Evolutionary conservation across 805 yeast species (phyloP).

Genomic region (Vanderwaltozyma yarrowii): DNA sequence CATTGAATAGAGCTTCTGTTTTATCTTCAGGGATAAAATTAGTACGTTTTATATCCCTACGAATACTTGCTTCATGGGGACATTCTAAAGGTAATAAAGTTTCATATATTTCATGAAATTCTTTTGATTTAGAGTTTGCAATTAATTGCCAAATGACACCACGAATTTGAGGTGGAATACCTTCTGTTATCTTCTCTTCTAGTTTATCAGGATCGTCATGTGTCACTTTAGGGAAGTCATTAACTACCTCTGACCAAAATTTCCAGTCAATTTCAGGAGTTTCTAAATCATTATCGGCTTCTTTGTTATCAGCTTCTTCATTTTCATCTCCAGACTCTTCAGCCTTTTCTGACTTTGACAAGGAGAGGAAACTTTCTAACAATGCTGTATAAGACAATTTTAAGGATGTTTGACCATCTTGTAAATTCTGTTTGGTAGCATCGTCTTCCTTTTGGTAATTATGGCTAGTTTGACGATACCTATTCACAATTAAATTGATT

Average conservation of each 20-base stretch:
- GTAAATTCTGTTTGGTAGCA: constrained; percentile 42
- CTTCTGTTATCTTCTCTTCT: constrained; percentile 51
- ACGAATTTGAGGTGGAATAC: constrained; percentile 77
- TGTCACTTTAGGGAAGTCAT: constrained; percentile 64
- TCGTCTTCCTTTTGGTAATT: constrained; percentile 41
- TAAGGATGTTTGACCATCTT: constrained; percentile 37
- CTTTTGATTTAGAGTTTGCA: constrained; percentile 62
- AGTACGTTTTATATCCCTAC: constrained; percentile 77
- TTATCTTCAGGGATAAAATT: constrained; percentile 61
- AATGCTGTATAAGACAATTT: constrained; percentile 25
- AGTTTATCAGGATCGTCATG: constrained; percentile 49
- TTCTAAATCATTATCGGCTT: constrained; percentile 21
- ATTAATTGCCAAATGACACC: constrained; percentile 92
- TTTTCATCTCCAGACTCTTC: constrained; percentile 9
- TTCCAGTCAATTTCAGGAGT: constrained; percentile 49
- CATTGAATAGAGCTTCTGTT: constrained; percentile 54
- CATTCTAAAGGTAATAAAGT: constrained; percentile 43
- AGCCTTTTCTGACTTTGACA: constrained; percentile 16
- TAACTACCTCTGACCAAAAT: constrained; percentile 77
- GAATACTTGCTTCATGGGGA: constrained; percentile 64
- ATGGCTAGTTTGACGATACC: constrained; percentile 46
- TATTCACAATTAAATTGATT: constrained; percentile 50
- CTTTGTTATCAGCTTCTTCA: constrained; percentile 23
- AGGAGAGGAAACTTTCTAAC: constrained; percentile 4
- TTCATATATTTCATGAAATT: constrained; percentile 26